Percentiles rank a stretch among this genome's conserved stretches.
These are phyloP conservation scores for Rhodamnia argentea DNA, from an alignment of 345 rosid genomes.

Conservation along the genomic window DNA sequence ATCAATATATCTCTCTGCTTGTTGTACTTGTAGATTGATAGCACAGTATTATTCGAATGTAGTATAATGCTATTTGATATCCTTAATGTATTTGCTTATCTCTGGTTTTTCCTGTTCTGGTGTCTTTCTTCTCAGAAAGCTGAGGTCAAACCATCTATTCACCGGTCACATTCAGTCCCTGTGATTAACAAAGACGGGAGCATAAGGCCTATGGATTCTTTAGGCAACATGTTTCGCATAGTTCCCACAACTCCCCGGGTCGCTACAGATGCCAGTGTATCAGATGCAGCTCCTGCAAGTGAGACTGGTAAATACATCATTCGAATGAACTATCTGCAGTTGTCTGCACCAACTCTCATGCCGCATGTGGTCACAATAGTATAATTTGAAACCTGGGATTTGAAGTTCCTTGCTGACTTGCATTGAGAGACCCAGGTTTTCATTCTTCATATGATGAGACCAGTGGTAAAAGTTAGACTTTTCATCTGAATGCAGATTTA, in stretches of 20 bases:
- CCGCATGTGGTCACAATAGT: neutral
- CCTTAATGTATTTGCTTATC: neutral
- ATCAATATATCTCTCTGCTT: neutral
- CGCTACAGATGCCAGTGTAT: conserved; percentile 13
- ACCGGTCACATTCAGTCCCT: conserved; percentile 86
- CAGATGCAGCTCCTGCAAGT: conserved; percentile 16
- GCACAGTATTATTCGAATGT: neutral
- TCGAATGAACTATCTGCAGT: neutral
- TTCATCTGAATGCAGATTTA: neutral
- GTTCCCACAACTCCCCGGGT: conserved; percentile 47
- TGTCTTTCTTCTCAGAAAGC: conserved; percentile 45
- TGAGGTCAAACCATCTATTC: conserved; percentile 40
- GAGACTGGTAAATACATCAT: conserved; percentile 34
- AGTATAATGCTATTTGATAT: neutral
- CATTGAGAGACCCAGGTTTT: neutral
- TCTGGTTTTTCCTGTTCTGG: neutral
- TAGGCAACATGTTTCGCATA: conserved; percentile 49
- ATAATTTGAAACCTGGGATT: neutral
- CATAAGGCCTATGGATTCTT: conserved; percentile 25
- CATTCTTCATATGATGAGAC: neutral
- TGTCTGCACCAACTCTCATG: neutral
- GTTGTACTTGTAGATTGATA: neutral
- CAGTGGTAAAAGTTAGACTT: neutral
- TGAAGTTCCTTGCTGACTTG: neutral
- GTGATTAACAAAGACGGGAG: conserved; percentile 51